Evolutionary conservation across 169 alveolate species (phyloP).

Genomic region (Plasmodium gonderi): DNA sequence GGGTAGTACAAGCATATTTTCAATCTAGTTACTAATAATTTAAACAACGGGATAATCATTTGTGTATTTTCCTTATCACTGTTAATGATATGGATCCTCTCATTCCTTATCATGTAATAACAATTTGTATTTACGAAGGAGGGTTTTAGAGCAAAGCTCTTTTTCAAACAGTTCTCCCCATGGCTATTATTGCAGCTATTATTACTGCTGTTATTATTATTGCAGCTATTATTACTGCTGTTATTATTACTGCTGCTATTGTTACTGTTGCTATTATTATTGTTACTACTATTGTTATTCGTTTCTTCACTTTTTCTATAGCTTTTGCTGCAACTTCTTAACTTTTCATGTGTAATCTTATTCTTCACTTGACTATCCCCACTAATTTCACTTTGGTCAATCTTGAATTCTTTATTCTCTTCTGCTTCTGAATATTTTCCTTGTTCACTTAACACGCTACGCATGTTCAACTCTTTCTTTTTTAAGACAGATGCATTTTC

Average conservation of each 20-base stretch:
- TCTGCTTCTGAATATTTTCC: background rate
- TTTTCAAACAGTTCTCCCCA: constrained; percentile 4
- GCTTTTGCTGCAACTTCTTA: background rate
- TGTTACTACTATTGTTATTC: background rate
- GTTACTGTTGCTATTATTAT: background rate
- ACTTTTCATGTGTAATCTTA: background rate
- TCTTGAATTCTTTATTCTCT: background rate
- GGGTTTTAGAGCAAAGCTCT: constrained; percentile 18
- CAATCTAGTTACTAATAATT: constrained; percentile 68
- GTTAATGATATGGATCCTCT: constrained; percentile 17
- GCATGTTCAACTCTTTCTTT: background rate
- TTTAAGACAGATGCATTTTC: background rate
- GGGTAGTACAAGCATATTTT: constrained; percentile 72
- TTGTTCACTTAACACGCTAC: background rate
- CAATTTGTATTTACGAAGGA: constrained; percentile 19
- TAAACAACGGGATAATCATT: constrained; percentile 51
- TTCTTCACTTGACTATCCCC: background rate
- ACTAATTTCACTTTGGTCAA: background rate
- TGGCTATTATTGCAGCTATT: too few relatives aligned
- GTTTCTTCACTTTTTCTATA: background rate
- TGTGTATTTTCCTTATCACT: constrained; percentile 38
- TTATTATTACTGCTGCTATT: background rate
- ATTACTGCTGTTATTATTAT: background rate
- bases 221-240: background rate
- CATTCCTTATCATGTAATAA: constrained; percentile 40